Percentiles rank a stretch among this genome's conserved stretches.
Conservation (phyloP, 257 asterid species). For the Salvia miltiorrhiza region DNA sequence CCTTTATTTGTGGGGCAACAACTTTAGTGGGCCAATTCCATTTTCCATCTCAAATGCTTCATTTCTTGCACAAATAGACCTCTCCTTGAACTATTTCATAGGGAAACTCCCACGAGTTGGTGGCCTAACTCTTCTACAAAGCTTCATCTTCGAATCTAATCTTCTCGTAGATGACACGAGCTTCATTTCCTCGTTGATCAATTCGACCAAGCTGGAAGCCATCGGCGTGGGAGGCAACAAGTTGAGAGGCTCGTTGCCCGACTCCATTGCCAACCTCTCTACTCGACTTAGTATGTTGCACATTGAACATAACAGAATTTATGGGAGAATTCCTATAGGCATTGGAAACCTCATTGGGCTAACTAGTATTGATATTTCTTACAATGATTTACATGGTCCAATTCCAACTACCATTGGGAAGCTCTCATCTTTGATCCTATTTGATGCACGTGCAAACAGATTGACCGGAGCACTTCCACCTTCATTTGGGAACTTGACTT, state of each 20-base stretch:
- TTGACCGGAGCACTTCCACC: constrained; percentile 8
- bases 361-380: not conserved
- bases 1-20: constrained; percentile 12
- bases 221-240: constrained; percentile 20
- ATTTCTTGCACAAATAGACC: not conserved
- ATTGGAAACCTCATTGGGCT: constrained; percentile 30
- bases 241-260: constrained; percentile 34
- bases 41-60: constrained; percentile 29
- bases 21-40: constrained; percentile 25
- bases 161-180: constrained; percentile 17
- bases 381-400: constrained; percentile 29
- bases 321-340: constrained; percentile 35
- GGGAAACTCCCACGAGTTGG: constrained; percentile 27
- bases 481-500: constrained; percentile 23
- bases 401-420: constrained; percentile 21
- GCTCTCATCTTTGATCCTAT: not conserved
- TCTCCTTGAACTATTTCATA: constrained; percentile 16
- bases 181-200: constrained; percentile 32
- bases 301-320: constrained; percentile 17
- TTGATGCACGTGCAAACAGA: not conserved
- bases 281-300: not conserved
- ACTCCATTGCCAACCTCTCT: constrained; percentile 34
- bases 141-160: not conserved
- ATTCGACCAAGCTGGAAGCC: constrained; percentile 24
- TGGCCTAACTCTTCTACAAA: constrained; percentile 10